Conservation (phyloP, 371 early-diverging fungal species). For the Rhizopus stolonifer region DNA sequence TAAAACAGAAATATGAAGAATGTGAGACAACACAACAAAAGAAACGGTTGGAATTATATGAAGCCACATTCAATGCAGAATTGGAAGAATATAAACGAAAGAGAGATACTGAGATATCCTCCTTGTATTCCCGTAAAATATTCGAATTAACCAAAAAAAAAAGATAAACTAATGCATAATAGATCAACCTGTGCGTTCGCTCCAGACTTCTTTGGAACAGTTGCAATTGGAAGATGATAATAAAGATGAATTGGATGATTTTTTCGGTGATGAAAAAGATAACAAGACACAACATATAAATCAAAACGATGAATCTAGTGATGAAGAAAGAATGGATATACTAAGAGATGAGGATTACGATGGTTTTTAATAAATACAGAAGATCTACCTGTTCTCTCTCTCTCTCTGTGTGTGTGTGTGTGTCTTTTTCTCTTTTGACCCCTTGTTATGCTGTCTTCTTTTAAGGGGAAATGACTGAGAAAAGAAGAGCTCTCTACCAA, state of each 20-base stretch:
- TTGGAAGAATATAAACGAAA: slow-evolving; percentile 43
- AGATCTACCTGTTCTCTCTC: too few relatives aligned
- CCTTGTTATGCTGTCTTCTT: too few relatives aligned
- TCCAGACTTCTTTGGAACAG: slow-evolving; percentile 25
- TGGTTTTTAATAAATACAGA: slow-evolving; percentile 11
- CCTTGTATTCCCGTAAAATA: slow-evolving; percentile 42
- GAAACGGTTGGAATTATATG: slow-evolving; percentile 39
- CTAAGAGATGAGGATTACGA: slow-evolving; percentile 43
- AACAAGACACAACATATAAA: slow-evolving; percentile 2
- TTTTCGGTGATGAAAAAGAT: slow-evolving; percentile 12
- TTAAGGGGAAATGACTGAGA: too few relatives aligned
- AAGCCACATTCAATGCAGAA: slow-evolving; percentile 48
- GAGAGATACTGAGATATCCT: slow-evolving; percentile 40
- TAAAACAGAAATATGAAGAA: slow-evolving; percentile 35
- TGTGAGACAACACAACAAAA: slow-evolving; percentile 30
- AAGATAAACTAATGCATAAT: neutral
- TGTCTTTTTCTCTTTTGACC: too few relatives aligned
- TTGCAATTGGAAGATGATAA: slow-evolving; percentile 19
- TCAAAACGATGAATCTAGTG: neutral
- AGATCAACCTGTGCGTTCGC: neutral
- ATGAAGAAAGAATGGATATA: slow-evolving; percentile 29
- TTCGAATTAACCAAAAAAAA: too few relatives aligned
- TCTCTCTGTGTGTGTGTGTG: too few relatives aligned
- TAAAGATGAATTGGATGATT: slow-evolving; percentile 23
- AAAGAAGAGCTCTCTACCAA: too few relatives aligned